Evolutionary conservation across 495 filamentous ascomycete species (phyloP).

Genomic region (Elaphomyces granulatus): DNA sequence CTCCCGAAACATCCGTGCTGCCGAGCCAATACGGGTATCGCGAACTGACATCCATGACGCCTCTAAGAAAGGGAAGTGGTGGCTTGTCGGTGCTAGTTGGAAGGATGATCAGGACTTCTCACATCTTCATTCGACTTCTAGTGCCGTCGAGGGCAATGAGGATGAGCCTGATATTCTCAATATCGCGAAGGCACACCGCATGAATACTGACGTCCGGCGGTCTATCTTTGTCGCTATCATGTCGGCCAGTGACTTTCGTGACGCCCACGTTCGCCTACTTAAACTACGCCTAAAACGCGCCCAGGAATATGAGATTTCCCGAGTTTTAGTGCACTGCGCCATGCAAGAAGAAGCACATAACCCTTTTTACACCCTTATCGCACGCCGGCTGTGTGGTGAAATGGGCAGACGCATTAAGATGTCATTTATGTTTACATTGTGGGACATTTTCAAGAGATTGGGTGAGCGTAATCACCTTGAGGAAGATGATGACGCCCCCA

Average conservation of each 20-base stretch:
- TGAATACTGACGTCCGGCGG: slow-evolving; percentile 89
- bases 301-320: slow-evolving; percentile 75
- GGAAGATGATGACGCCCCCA: slow-evolving; percentile 38
- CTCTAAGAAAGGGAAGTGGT: slow-evolving; percentile 91
- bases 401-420: slow-evolving; percentile 53
- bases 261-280: slow-evolving; percentile 61
- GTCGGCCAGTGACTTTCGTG: slow-evolving; percentile 73
- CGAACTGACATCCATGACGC: slow-evolving; percentile 67
- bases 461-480: slow-evolving; percentile 50
- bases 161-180: slow-evolving; percentile 50
- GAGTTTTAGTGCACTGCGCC: slow-evolving; percentile 75
- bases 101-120: slow-evolving; percentile 35
- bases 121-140: slow-evolving; percentile 8
- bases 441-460: slow-evolving; percentile 76
- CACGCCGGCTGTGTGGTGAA: slow-evolving; percentile 53
- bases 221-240: slow-evolving; percentile 79
- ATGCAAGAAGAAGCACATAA: slow-evolving; percentile 77
- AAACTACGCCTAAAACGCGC: slow-evolving; percentile 75
- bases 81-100: slow-evolving; percentile 92
- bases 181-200: slow-evolving; percentile 68
- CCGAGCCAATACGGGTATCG: slow-evolving; percentile 68
- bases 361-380: slow-evolving; percentile 82
- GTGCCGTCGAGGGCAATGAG: slow-evolving; percentile 30
- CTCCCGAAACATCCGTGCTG: slow-evolving; percentile 48
- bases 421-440: slow-evolving; percentile 74